Evolutionary conservation across 164 flowering plant genomes (phyloP), one percentile per base, ranked within the genome.

Genomic region (Saururus chinensis): DNA sequence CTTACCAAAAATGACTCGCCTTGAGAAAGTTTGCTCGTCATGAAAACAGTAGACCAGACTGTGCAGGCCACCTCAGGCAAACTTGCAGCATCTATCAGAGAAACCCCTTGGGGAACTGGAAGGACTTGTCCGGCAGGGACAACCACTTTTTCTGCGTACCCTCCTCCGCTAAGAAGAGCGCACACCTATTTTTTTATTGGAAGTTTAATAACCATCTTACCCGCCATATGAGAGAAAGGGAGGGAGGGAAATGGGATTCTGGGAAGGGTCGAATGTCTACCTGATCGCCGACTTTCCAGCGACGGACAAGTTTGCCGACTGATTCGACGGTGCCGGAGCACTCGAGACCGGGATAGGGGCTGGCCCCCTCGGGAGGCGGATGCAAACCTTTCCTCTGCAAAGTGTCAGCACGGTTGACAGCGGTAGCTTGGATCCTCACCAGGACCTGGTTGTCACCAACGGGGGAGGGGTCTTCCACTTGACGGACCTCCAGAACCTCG

Each of bases 41-140:
- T 90, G 58, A 87, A 93, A 37, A 90, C 86, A 61, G 97, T 90
- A 0, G 97, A 93, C 99, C 97, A 93, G 61, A 93, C 99, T 49
- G 99, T 93, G 73, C 99, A 90, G 1, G 92, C 95, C 64, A 93
- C 97, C 81, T 93, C 99, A 11, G 99, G 97, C 53, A 93, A 78
- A 62, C 84, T 74, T 56, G 96, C 93, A 66, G 96, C 97, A 73
- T 90, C 99, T 68, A 71, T 73, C 41, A 93, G 63, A 62, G 96
- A 85, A 76, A 93, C 67, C 54, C 91, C 89, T n/a, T 71, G 52
- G 24, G 96, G 99, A 69, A 88, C 69, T 40, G 97, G 95, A 75
- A 93, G 89, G 61, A 90, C 83, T 74, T 90, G 96, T 21, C 84
- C 95, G 23, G 78, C 84, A 9, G 95, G 88, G 55, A 90, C 96